Conservation (phyloP, 257 asterid species). For the Asclepias syriaca region DNA sequence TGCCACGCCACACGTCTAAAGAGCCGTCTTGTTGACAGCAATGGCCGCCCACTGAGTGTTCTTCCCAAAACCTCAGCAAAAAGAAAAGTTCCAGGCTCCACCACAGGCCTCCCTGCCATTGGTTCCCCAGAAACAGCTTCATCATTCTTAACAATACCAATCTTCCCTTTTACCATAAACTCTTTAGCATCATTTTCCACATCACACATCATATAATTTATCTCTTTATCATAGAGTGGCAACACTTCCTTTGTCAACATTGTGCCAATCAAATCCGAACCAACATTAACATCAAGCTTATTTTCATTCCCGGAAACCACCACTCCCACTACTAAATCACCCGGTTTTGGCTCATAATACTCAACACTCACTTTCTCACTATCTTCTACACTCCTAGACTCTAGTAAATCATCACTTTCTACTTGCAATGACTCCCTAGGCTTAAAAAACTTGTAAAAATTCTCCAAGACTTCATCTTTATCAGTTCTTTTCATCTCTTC, state of each 20-base stretch:
- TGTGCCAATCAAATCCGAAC: slow-evolving; percentile 74
- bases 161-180: slow-evolving; percentile 55
- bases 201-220: slow-evolving; percentile 66
- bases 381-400: slow-evolving; percentile 24
- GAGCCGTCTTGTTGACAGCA: slow-evolving; percentile 69
- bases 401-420: slow-evolving; percentile 26
- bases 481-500: slow-evolving; percentile 36
- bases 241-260: slow-evolving; percentile 92
- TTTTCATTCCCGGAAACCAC: slow-evolving; percentile 92
- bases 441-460: slow-evolving; percentile 65
- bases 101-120: slow-evolving; percentile 62
- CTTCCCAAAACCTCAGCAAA: slow-evolving; percentile 96
- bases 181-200: slow-evolving; percentile 56
- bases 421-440: slow-evolving; percentile 34
- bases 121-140: slow-evolving; percentile 49
- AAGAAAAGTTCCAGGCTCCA: slow-evolving; percentile 73
- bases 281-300: slow-evolving; percentile 90
- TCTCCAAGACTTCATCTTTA: slow-evolving; percentile 63
- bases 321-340: slow-evolving; percentile 85
- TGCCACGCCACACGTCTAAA: slow-evolving; percentile 83
- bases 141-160: slow-evolving; percentile 66
- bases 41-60: slow-evolving; percentile 91
- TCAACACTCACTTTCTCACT: slow-evolving; percentile 43
- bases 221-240: slow-evolving; percentile 85
- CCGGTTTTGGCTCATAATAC: slow-evolving; percentile 79